These are phyloP conservation scores for Pneumocystis canis DNA, from an alignment of 1,139 yeast species.

Conservation along the genomic window DNA sequence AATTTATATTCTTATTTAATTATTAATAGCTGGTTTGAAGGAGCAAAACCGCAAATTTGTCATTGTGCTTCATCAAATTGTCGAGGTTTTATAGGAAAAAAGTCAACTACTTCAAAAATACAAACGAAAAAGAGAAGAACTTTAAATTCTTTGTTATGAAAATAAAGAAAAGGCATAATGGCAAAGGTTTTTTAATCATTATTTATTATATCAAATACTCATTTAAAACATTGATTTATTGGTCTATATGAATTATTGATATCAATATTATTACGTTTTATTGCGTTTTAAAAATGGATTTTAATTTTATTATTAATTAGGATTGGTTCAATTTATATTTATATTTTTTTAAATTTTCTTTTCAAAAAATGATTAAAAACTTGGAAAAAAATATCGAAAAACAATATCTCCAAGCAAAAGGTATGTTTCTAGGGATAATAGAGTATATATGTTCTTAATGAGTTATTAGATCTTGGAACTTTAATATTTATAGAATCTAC, in stretches of 20 bases:
- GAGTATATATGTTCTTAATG: not conserved
- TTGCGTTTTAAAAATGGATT: too few relatives aligned
- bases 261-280: too few relatives aligned
- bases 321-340: too few relatives aligned
- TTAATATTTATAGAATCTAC: not conserved
- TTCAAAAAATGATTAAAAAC: not conserved
- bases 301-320: too few relatives aligned
- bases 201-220: too few relatives aligned
- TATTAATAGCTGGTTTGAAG: conserved; percentile 23
- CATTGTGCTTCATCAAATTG: conserved; percentile 28
- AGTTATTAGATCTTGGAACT: not conserved
- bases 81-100: conserved; percentile 27
- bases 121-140: not conserved
- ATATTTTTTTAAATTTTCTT: not conserved
- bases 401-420: not conserved
- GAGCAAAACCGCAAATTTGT: conserved; percentile 28
- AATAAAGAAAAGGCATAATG: too few relatives aligned
- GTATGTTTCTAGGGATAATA: not conserved
- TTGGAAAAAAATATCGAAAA: not conserved
- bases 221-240: too few relatives aligned
- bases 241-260: too few relatives aligned
- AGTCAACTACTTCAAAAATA: not conserved
- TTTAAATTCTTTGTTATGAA: not conserved
- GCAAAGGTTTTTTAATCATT: too few relatives aligned
- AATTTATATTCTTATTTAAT: not conserved